phyloP scores from a whole-genome alignment of 2,329 filamentous ascomycete species.

The Aspergillus puulaauensis region DNA sequence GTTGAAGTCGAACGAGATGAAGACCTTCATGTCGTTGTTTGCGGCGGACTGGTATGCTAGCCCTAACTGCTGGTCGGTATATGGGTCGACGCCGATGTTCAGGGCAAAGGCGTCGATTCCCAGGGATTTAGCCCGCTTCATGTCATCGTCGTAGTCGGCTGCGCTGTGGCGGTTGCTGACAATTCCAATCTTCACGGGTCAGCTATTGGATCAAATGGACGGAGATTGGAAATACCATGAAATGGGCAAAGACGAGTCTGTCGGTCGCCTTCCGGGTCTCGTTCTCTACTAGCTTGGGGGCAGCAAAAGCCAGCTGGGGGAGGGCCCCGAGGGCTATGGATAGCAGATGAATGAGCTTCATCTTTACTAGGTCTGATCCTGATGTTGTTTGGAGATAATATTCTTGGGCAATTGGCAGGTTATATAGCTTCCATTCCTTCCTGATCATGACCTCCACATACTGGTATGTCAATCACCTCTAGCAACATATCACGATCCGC shows the following conservation, averaged over 20 bases:
- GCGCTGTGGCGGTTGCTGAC: slow-evolving; percentile 43
- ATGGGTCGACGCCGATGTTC: slow-evolving; percentile 50
- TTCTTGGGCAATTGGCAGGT: neutral
- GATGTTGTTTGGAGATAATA: neutral
- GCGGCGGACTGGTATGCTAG: slow-evolving; percentile 53
- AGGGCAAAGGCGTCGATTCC: slow-evolving; percentile 53
- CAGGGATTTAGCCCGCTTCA: slow-evolving; percentile 44
- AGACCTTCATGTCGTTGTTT: slow-evolving; percentile 51
- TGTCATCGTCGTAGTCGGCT: slow-evolving; percentile 50
- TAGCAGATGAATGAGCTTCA: neutral
- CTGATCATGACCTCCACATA: neutral
- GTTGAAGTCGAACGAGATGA: slow-evolving; percentile 60
- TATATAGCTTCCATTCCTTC: neutral
- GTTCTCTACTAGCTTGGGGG: neutral
- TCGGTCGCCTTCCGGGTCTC: neutral
- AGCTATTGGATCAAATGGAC: neutral
- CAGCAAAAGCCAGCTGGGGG: neutral
- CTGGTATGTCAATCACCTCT: neutral
- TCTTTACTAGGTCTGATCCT: neutral
- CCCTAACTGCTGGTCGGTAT: slow-evolving; percentile 46
- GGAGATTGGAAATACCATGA: neutral
- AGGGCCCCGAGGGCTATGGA: neutral
- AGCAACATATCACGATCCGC: neutral
- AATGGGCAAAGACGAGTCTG: slow-evolving; percentile 8
- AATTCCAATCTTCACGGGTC: slow-evolving; percentile 44